Conservation (phyloP, 2,329 filamentous ascomycete genomes). For the Elsinoe fawcettii region DNA sequence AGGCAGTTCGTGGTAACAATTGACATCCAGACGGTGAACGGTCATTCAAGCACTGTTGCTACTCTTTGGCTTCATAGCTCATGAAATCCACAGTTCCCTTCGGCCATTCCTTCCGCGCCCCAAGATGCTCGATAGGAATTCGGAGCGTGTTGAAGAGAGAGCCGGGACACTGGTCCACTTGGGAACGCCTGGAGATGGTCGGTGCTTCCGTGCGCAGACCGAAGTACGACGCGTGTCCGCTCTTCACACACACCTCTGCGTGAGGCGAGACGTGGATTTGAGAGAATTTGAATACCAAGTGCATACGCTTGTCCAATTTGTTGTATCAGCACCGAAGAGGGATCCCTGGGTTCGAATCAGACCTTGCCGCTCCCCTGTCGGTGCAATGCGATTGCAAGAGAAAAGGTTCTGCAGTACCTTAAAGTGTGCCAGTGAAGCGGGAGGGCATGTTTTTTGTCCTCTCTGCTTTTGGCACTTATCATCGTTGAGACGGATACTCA, state of each 20-base stretch:
- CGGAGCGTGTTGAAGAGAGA: too few relatives aligned
- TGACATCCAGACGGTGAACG: too few relatives aligned
- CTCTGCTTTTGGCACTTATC: neutral
- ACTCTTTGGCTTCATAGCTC: too few relatives aligned
- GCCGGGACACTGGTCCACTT: neutral
- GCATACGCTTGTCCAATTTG: too few relatives aligned
- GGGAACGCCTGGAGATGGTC: neutral
- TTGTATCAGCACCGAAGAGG: neutral
- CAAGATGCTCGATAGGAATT: too few relatives aligned
- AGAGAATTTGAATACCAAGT: too few relatives aligned
- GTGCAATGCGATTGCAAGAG: neutral
- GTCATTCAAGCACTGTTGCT: too few relatives aligned
- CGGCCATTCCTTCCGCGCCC: too few relatives aligned
- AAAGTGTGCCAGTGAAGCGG: neutral
- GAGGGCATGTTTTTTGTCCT: neutral
- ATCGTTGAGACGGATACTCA: too few relatives aligned
- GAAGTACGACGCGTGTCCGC: neutral
- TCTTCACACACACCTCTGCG: neutral
- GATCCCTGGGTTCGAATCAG: neutral
- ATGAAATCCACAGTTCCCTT: too few relatives aligned
- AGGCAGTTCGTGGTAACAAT: too few relatives aligned
- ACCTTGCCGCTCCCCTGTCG: neutral
- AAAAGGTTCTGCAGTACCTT: conserved; percentile 2
- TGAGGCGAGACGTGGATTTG: neutral
- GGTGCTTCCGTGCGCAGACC: neutral